A percentile compares a stretch with the other conserved stretches of the same genome.
Conservation (phyloP, 2,329 filamentous ascomycete species). For the Epichloe uncinata region DNA sequence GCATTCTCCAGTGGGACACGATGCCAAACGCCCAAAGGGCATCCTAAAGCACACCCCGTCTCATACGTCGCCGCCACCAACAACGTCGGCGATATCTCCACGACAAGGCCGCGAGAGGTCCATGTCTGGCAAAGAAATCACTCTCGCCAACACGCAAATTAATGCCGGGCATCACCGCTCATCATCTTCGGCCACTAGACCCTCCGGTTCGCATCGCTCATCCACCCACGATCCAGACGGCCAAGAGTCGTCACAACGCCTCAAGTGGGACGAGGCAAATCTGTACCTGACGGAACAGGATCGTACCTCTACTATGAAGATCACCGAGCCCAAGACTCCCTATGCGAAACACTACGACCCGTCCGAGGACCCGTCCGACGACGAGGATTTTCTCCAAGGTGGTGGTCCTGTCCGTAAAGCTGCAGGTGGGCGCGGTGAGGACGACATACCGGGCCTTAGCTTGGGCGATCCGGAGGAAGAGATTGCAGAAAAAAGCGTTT, state of each 20-base stretch:
- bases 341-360: conserved; percentile 90
- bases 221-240: conserved; percentile 38
- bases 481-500: conserved; percentile 33
- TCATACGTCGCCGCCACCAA: conserved; percentile 43
- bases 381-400: conserved; percentile 39
- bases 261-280: conserved; percentile 99
- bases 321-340: conserved; percentile 94
- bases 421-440: conserved; percentile 32
- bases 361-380: conserved; percentile 71
- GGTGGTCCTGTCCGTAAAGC: conserved; percentile 16
- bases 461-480: conserved; percentile 83
- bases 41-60: conserved; percentile 81
- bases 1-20: conserved; percentile 28
- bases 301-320: conserved; percentile 94
- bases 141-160: conserved; percentile 83
- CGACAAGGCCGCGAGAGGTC: conserved; percentile 20
- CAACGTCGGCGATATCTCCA: conserved; percentile 30
- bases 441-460: conserved; percentile 84
- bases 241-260: conserved; percentile 49
- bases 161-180: conserved; percentile 87
- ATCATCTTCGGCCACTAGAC: conserved; percentile 56
- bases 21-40: conserved; percentile 32
- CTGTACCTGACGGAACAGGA: conserved; percentile 95
- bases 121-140: conserved; percentile 69
- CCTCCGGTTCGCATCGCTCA: conserved; percentile 55